Conservation (phyloP, 2,329 filamentous ascomycete genomes). For the Meredithiella fracta region DNA sequence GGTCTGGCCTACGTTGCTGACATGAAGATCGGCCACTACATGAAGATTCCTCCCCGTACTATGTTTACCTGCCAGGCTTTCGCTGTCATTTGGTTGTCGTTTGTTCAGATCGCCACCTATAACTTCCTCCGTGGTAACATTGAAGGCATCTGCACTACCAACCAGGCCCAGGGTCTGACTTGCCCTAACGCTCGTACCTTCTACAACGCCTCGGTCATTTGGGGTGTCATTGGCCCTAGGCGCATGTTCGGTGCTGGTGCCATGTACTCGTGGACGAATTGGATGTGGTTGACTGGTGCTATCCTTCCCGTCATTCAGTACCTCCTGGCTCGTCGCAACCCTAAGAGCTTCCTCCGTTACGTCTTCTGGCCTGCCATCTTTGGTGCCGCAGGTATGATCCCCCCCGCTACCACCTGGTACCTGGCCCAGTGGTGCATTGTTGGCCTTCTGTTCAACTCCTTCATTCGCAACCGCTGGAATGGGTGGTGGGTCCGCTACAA, state of each 20-base stretch:
- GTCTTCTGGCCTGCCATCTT: conserved; percentile 38
- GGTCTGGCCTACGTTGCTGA: conserved; percentile 31
- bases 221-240: conserved; percentile 38
- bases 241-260: conserved; percentile 23
- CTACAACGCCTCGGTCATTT: conserved; percentile 43
- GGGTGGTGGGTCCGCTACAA: conserved; percentile 46
- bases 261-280: conserved; percentile 35
- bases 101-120: conserved; percentile 24
- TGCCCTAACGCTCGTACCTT: conserved; percentile 43
- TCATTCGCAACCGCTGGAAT: conserved; percentile 30
- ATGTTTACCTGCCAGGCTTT: conserved; percentile 31
- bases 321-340: conserved; percentile 30
- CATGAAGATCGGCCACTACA: conserved; percentile 36
- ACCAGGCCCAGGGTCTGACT: conserved; percentile 34
- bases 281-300: conserved; percentile 39
- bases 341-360: conserved; percentile 30
- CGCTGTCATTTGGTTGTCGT: conserved; percentile 25
- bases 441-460: conserved; percentile 39
- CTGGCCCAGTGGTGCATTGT: conserved; percentile 38
- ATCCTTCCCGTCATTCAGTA: conserved; percentile 32
- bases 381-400: conserved; percentile 32
- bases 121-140: conserved; percentile 32
- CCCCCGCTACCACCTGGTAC: conserved; percentile 39
- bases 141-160: conserved; percentile 31
- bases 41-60: conserved; percentile 35